Percentiles rank a stretch among this genome's conserved stretches.
Conservation (phyloP, 1,139 yeast genomes). For the Taphrina wiesneri region DNA sequence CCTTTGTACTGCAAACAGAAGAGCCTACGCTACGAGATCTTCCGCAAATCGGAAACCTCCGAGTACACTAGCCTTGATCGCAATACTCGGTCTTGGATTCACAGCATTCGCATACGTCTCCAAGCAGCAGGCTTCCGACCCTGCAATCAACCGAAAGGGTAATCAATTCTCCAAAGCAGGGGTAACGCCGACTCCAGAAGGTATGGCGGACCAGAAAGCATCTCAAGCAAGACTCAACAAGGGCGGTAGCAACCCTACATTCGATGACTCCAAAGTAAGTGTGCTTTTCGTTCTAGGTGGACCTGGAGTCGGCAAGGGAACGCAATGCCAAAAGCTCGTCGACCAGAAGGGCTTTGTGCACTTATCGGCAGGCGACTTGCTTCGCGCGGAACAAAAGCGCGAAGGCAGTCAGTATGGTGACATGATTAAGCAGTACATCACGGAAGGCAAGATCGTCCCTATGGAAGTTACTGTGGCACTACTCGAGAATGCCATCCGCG, state of each 20-base stretch:
- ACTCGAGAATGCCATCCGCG: constrained; percentile 72
- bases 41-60: constrained; percentile 21
- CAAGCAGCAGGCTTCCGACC: constrained; percentile 18
- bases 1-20: not conserved
- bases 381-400: constrained; percentile 86
- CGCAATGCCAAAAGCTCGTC: constrained; percentile 87
- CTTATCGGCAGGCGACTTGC: constrained; percentile 89
- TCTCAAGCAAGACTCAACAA: constrained; percentile 12
- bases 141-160: not conserved
- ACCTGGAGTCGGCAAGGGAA: constrained; percentile 88
- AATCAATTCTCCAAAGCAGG: constrained; percentile 32
- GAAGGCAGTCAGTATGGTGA: constrained; percentile 82
- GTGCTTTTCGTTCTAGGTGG: constrained; percentile 81
- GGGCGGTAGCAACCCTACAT: constrained; percentile 20
- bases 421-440: constrained; percentile 77
- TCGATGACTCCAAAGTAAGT: constrained; percentile 44
- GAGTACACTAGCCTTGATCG: constrained; percentile 25
- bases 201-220: constrained; percentile 63
- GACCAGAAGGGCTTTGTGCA: constrained; percentile 79
- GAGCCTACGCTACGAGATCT: not conserved
- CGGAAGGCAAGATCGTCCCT: constrained; percentile 89
- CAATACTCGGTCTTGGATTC: constrained; percentile 29
- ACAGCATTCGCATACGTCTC: constrained; percentile 13
- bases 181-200: constrained; percentile 40
- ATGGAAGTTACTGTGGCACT: constrained; percentile 90